Conservation (phyloP, 139 green algal species). For the Yamagishiella unicocca region DNA sequence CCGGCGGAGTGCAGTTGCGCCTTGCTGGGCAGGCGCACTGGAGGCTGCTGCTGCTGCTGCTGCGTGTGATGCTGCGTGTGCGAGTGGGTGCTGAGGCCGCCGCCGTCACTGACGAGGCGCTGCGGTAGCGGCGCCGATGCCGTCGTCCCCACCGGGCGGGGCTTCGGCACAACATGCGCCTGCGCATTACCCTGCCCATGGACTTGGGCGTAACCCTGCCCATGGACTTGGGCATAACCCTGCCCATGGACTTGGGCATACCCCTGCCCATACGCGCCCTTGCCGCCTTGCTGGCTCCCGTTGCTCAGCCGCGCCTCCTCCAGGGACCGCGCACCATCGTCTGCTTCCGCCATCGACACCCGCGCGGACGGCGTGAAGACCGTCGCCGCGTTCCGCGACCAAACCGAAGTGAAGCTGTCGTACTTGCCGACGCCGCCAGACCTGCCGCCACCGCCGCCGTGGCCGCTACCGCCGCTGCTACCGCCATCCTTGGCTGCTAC, state of each 20-base stretch:
- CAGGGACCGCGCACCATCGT: not conserved
- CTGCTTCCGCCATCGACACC: not conserved
- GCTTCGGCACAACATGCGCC: too few species aligned
- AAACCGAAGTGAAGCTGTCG: conserved; percentile 34
- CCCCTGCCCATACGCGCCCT: too few species aligned
- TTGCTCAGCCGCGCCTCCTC: conserved; percentile 6
- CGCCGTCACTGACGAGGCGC: not conserved
- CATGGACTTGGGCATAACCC: too few species aligned
- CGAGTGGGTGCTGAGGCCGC: not conserved
- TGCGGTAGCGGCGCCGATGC: not conserved
- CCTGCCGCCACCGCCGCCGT: not conserved
- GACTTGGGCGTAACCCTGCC: too few species aligned
- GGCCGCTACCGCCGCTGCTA: not conserved
- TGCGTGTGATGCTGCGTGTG: not conserved
- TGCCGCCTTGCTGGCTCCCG: not conserved
- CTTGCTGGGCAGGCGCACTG: too few species aligned
- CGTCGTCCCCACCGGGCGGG: not conserved
- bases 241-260: too few species aligned
- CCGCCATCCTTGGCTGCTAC: not conserved
- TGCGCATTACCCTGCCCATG: too few species aligned
- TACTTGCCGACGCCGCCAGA: conserved; percentile 20
- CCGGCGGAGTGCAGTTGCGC: too few species aligned
- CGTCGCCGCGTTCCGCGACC: not conserved
- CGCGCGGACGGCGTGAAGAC: not conserved
- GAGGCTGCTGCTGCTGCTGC: not conserved